Percentiles rank a stretch among this genome's conserved stretches.
These are phyloP conservation scores for Puccinia coronata DNA, from an alignment of 1,284 basidiomycete genomes.

Conservation along the genomic window DNA sequence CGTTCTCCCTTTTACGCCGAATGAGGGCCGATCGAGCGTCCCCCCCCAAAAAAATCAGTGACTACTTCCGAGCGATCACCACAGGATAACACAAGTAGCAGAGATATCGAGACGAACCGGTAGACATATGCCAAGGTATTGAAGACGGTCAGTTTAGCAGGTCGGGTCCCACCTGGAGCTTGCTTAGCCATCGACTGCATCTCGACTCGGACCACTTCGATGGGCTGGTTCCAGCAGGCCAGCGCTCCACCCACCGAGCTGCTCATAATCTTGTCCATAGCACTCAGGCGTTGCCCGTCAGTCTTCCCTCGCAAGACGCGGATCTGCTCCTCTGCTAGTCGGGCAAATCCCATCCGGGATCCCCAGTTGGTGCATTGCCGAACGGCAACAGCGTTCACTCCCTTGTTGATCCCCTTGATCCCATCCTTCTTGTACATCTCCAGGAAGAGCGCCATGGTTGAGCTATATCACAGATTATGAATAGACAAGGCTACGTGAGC, in stretches of 20 bases:
- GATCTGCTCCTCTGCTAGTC: conserved; percentile 81
- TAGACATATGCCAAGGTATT: conserved; percentile 58
- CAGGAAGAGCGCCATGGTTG: conserved; percentile 69
- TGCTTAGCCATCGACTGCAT: conserved; percentile 98
- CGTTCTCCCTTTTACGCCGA: conserved; percentile 97
- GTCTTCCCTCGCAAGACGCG: conserved; percentile 72
- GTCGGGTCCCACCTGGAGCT: conserved; percentile 72
- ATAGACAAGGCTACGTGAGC: neutral
- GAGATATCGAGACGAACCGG: conserved; percentile 6
- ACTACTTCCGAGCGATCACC: conserved; percentile 55
- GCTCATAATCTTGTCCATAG: conserved; percentile 82
- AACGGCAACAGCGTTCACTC: conserved; percentile 96
- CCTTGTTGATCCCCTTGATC: conserved; percentile 96
- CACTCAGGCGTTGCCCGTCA: conserved; percentile 73
- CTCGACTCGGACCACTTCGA: conserved; percentile 94
- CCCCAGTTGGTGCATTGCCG: conserved; percentile 99
- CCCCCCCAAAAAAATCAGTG: neutral
- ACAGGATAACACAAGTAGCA: neutral
- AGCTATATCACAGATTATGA: conserved; percentile 2
- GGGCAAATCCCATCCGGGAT: conserved; percentile 94
- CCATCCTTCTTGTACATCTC: conserved; percentile 94
- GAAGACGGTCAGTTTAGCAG: conserved; percentile 81
- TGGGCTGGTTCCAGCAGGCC: conserved; percentile 99
- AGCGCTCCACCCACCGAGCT: conserved; percentile 91
- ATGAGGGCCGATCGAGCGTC: conserved; percentile 52